Evolutionary conservation across 1,284 basidiomycete species (phyloP), one percentile per base, ranked within the genome.

Genomic region (Taiwanofungus camphoratus): DNA sequence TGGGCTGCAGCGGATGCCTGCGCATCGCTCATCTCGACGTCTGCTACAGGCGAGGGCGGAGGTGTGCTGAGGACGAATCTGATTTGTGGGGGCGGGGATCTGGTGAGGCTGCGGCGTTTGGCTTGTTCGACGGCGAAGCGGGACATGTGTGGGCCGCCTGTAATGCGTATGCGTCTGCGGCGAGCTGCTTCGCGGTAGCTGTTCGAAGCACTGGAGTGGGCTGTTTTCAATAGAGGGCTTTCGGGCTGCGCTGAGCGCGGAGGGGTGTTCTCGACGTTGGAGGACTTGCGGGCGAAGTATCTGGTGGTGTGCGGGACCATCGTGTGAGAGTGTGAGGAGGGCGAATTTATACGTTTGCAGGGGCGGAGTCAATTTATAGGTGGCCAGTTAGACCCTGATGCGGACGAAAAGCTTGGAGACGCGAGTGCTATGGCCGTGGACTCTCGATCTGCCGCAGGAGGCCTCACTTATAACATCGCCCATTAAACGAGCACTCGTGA

Each of bases 251-350:
- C 13, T 11, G 39, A 13, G 29, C 20, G 18, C 7, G 48, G 49
- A 3, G 50, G 44, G 42, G 42, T 12, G 47, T 54, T 52, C 52
- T 56, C 53, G 18, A 44, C 36, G 46, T 53, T 54, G 15, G 55
- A 52, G 35, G 41, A 37, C 47, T 52, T 52, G 51, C 49, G 47
- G 45, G 49, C 46, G 46, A 50, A 42, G 49, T 51, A 49, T 20
- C 48, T 53, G 36, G 45, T 47, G 19, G 46, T 48, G n/a, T 46
- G 49, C 21, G 35, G 44, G 29, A 45, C 19, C 29, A 46, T 29
- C 48, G 48, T 51, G 22, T 24, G 16, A 7, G 39, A 29, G 30
- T 15, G 37, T 18, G 18, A 31, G 30, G 39, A 23, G 3, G 41
- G 35, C 18, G 18, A 27, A 27, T 33, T 20, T 34, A 9, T 24